These are phyloP conservation scores for Rosa rugosa DNA, from an alignment of 306 rosid genomes.

Conservation along the genomic window DNA sequence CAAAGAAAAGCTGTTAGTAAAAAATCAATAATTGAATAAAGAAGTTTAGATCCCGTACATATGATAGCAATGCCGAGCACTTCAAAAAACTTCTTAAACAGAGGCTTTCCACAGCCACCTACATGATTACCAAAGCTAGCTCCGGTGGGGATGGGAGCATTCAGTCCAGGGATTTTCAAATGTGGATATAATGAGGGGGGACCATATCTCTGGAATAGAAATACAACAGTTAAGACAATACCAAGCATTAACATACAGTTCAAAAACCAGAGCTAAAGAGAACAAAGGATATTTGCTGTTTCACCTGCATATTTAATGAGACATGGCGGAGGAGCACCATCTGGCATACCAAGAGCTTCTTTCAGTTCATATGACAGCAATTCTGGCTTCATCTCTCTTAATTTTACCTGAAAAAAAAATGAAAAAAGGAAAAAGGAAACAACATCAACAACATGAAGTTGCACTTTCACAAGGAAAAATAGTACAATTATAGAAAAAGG, in stretches of 20 bases:
- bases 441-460: constrained; percentile 13
- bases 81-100: constrained; percentile 70
- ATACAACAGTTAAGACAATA: constrained; percentile 15
- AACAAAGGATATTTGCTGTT: constrained; percentile 15
- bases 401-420: constrained; percentile 65
- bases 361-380: constrained; percentile 86
- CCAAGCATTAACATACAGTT: constrained; percentile 17
- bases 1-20: constrained; percentile 26
- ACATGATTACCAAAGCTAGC: constrained; percentile 99
- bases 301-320: constrained; percentile 98
- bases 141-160: constrained; percentile 95
- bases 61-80: background rate
- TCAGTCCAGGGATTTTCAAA: constrained; percentile 89
- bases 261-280: background rate
- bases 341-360: constrained; percentile 99
- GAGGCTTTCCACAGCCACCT: constrained; percentile 99
- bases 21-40: background rate
- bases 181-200: constrained; percentile 99
- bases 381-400: constrained; percentile 99
- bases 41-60: background rate
- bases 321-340: constrained; percentile 99
- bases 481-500: background rate
- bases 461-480: background rate
- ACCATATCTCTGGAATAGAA: constrained; percentile 73
- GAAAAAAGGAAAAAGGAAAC: background rate